A percentile compares a stretch with the other conserved stretches of the same genome.
Evolutionary conservation across 768 basidiomycete species (phyloP).

Genomic region (Leccinum rimulosum): DNA sequence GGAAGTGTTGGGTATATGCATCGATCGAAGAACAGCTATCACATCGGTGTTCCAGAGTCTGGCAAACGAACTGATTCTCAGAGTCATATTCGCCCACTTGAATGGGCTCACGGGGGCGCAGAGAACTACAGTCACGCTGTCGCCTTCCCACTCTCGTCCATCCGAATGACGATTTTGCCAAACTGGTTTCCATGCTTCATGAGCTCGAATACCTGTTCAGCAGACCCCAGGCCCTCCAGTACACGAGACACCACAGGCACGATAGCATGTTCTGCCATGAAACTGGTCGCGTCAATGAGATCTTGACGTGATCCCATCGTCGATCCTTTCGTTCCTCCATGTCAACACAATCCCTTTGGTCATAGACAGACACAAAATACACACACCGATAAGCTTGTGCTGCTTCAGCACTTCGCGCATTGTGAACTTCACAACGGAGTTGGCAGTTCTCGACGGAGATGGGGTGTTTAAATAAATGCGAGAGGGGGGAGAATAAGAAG

Average conservation of each 20-base stretch:
- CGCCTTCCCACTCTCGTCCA: slow-evolving; percentile 31
- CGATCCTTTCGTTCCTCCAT: slow-evolving; percentile 49
- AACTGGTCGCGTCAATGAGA: slow-evolving; percentile 67
- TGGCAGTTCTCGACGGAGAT: slow-evolving; percentile 1
- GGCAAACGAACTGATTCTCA: background rate
- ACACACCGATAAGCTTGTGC: slow-evolving; percentile 67
- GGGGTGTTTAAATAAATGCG: slow-evolving; percentile 5
- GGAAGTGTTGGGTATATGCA: background rate
- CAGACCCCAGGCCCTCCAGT: slow-evolving; percentile 58
- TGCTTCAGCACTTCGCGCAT: slow-evolving; percentile 80
- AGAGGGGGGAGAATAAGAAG: background rate
- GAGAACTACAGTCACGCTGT: slow-evolving; percentile 24
- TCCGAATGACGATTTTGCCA: slow-evolving; percentile 69
- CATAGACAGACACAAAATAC: background rate
- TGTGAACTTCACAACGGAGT: slow-evolving; percentile 57
- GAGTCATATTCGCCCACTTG: background rate
- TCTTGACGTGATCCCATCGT: slow-evolving; percentile 82
- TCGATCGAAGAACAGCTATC: background rate
- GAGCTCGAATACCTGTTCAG: slow-evolving; percentile 69
- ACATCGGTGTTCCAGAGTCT: slow-evolving; percentile 1
- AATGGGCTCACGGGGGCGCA: background rate
- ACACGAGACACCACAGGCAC: slow-evolving; percentile 69
- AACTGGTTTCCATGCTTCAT: slow-evolving; percentile 62
- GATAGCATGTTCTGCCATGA: slow-evolving; percentile 64
- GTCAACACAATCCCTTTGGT: slow-evolving; percentile 11